These are phyloP conservation scores for Gonium pectorale DNA, from an alignment of 139 green algal genomes.

Conservation along the genomic window DNA sequence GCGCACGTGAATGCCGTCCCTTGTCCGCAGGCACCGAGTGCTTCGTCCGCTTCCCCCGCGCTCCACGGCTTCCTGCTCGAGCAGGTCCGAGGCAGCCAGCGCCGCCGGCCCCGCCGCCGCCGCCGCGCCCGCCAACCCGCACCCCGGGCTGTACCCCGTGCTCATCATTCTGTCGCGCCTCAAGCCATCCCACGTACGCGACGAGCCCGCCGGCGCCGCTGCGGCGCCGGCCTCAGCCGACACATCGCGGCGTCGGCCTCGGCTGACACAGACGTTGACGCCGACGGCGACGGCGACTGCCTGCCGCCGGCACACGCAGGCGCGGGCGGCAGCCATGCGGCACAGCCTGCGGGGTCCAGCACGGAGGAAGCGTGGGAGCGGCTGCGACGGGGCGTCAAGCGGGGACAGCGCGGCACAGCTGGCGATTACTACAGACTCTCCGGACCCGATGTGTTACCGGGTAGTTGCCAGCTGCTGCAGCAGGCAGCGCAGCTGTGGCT, in stretches of 20 bases:
- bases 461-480: conserved; percentile 49
- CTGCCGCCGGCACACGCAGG: neutral
- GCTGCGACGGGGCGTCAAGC: too few relatives aligned
- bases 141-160: conserved; percentile 84
- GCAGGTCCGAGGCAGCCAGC: conserved; percentile 58
- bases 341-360: neutral
- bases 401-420: too few relatives aligned
- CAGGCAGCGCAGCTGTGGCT: conserved; percentile 57
- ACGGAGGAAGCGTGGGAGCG: neutral
- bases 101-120: neutral
- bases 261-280: too few relatives aligned
- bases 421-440: conserved; percentile 6
- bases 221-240: neutral
- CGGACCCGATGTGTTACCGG: conserved; percentile 64
- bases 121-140: conserved; percentile 46
- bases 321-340: neutral
- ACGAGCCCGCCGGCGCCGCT: neutral
- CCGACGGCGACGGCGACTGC: too few relatives aligned
- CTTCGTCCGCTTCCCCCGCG: conserved; percentile 82
- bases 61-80: conserved; percentile 87
- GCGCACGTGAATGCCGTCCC: too few relatives aligned
- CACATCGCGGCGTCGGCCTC: too few relatives aligned
- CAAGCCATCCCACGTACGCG: conserved; percentile 48
- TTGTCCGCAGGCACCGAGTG: conserved; percentile 81
- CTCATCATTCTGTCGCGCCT: conserved; percentile 89